Evolutionary conservation across 2,329 filamentous ascomycete species (phyloP).

Genomic region (Fusarium miscanthi): DNA sequence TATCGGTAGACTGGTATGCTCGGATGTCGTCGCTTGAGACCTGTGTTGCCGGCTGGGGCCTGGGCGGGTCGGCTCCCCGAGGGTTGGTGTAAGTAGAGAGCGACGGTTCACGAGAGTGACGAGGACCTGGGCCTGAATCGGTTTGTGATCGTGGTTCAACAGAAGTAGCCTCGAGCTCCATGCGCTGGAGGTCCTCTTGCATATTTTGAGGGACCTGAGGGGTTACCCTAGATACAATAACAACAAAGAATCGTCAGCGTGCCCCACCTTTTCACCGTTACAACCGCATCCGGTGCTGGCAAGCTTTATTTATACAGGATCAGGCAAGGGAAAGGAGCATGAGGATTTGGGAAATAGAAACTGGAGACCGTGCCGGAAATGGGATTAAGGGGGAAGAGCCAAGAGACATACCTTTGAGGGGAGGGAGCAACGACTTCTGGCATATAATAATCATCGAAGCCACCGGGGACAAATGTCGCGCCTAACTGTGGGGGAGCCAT

Average conservation of each 20-base stretch:
- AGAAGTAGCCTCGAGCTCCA: constrained; percentile 82
- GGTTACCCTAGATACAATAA: constrained; percentile 75
- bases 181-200: constrained; percentile 90
- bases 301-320: constrained; percentile 34
- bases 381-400: constrained; percentile 28
- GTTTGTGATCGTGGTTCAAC: constrained; percentile 51
- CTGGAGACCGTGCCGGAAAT: constrained; percentile 32
- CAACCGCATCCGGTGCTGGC: constrained; percentile 42
- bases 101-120: constrained; percentile 58
- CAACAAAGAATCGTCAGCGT: constrained; percentile 53
- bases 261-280: constrained; percentile 50
- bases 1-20: constrained; percentile 54
- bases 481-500: constrained; percentile 53
- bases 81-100: constrained; percentile 54
- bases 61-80: constrained; percentile 44
- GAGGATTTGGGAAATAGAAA: constrained; percentile 34
- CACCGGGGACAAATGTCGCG: constrained; percentile 69
- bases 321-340: constrained; percentile 24
- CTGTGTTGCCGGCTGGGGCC: constrained; percentile 48
- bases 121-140: constrained; percentile 47
- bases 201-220: constrained; percentile 97
- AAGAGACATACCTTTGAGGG: constrained; percentile 64
- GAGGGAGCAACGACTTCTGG: constrained; percentile 68
- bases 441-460: constrained; percentile 70
- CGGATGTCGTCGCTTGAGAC: constrained; percentile 52